Conservation (phyloP, 805 yeast species). For the Spencermartinsiella europaea region DNA sequence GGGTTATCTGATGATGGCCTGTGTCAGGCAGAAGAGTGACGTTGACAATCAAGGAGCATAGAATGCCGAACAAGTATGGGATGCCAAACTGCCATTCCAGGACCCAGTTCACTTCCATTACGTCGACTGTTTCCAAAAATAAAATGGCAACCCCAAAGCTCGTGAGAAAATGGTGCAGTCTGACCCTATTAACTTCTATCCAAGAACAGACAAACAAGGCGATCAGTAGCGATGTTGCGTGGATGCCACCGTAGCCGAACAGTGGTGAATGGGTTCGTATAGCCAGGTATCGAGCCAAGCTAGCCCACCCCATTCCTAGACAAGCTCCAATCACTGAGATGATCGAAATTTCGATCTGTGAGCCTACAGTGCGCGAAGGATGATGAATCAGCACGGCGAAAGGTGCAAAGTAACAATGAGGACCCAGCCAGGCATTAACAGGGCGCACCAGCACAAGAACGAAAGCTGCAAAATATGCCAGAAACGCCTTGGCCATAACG, state of each 20-base stretch:
- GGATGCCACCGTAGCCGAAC: constrained; percentile 42
- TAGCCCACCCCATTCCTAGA: constrained; percentile 42
- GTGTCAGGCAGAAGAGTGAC: constrained; percentile 36
- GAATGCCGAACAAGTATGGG: constrained; percentile 42
- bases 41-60: constrained; percentile 35
- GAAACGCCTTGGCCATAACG: constrained; percentile 29
- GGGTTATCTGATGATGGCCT: constrained; percentile 35
- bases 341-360: constrained; percentile 43
- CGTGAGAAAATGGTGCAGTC: constrained; percentile 35
- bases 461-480: constrained; percentile 39
- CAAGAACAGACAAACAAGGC: constrained; percentile 38
- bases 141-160: constrained; percentile 28
- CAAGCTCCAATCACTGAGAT: constrained; percentile 38
- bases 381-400: constrained; percentile 42
- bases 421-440: constrained; percentile 41
- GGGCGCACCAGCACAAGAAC: constrained; percentile 37
- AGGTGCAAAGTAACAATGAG: constrained; percentile 38
- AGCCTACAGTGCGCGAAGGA: constrained; percentile 43
- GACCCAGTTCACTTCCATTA: constrained; percentile 22
- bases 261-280: constrained; percentile 38
- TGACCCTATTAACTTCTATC: constrained; percentile 38
- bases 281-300: constrained; percentile 40
- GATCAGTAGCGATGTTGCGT: constrained; percentile 39
- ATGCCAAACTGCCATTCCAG: constrained; percentile 37
- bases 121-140: constrained; percentile 30